A percentile compares a stretch with the other conserved stretches of the same genome.
These are phyloP conservation scores for Botryotinia convoluta DNA, from an alignment of 2,329 filamentous ascomycete species.

Conservation along the genomic window DNA sequence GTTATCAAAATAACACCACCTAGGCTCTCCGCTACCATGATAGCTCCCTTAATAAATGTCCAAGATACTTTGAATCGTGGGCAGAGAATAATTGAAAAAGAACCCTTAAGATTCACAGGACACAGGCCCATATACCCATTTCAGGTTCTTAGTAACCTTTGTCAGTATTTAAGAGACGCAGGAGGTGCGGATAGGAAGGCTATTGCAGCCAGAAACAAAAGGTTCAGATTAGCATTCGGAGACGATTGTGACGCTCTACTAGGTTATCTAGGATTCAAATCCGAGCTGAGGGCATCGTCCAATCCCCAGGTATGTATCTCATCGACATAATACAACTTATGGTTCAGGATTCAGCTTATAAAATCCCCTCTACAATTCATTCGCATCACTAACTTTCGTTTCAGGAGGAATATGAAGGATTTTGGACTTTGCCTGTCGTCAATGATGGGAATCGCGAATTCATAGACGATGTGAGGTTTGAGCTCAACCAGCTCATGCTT, in stretches of 20 bases:
- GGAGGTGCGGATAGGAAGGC: slow-evolving; percentile 44
- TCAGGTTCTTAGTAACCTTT: slow-evolving; percentile 55
- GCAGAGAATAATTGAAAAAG: slow-evolving; percentile 48
- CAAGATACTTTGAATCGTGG: slow-evolving; percentile 52
- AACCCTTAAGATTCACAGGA: slow-evolving; percentile 51
- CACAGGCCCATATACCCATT: slow-evolving; percentile 50
- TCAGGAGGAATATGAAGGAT: slow-evolving; percentile 34
- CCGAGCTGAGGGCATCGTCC: slow-evolving; percentile 36
- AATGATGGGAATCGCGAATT: slow-evolving; percentile 37
- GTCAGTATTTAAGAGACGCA: slow-evolving; percentile 59
- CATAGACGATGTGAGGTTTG: slow-evolving; percentile 59
- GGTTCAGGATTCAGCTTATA: not conserved
- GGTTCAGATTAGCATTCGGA: slow-evolving; percentile 62
- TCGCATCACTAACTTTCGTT: slow-evolving; percentile 17
- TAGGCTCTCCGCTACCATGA: slow-evolving; percentile 47
- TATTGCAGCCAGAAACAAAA: slow-evolving; percentile 60
- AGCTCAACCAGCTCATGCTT: slow-evolving; percentile 43
- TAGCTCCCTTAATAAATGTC: slow-evolving; percentile 53
- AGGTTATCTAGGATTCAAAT: slow-evolving; percentile 55
- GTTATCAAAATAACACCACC: slow-evolving; percentile 53
- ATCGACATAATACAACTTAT: not conserved
- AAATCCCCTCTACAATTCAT: not conserved
- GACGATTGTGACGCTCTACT: slow-evolving; percentile 59
- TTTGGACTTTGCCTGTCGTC: slow-evolving; percentile 37
- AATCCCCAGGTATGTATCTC: slow-evolving; percentile 41